Base-by-base conservation (phyloP, 305 asterid species). In the Fraxinus albicans region DNA sequence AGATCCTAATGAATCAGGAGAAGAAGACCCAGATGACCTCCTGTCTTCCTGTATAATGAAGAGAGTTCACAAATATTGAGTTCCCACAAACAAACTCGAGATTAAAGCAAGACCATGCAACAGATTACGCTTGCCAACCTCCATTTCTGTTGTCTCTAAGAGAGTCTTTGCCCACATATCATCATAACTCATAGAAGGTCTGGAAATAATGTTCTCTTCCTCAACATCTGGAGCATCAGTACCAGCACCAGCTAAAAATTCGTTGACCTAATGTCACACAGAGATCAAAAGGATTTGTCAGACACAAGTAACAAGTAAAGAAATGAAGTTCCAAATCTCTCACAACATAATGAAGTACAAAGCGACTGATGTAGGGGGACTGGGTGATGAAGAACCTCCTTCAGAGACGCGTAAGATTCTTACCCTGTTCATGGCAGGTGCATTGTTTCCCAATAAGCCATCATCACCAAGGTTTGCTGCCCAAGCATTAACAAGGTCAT, bases 91-190 rank as follows among this genome's bases (percentile, higher is more conserved):
- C 33, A 53, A 73, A 80, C 35, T 79, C 29, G 73, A 75, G 82
- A 33, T 13, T 6, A 76, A 70, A 79, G 29, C 74, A 76, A 50
- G 70, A 69, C 83, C 74, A 77, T 78, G 77, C 74, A 82, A 60
- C 78, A 81, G 60, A 77, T 82, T 31, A 80, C 86, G 77, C 77
- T 53, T 63, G 82, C 87, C 78, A 70, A 93, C 99, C 95, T 91
- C 98, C 90, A 87, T 86, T 88, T 96, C 98, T 19, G 97, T 87
- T 0, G 99, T 88, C 92, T 95, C 98, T 81, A 96, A 84, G 85
- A 96, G 97, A 55, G 98, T 93, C 93, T 96, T 96, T 53, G 99
- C 99, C 99, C 99, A 96, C 99, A 96, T 94, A 90, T 96, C 99
- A 86, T 96, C 98, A 79, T 95, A 95, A 88, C 97, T 96, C 93